Conservation (phyloP, 257 asterid genomes). For the Solanum dulcamara region DNA sequence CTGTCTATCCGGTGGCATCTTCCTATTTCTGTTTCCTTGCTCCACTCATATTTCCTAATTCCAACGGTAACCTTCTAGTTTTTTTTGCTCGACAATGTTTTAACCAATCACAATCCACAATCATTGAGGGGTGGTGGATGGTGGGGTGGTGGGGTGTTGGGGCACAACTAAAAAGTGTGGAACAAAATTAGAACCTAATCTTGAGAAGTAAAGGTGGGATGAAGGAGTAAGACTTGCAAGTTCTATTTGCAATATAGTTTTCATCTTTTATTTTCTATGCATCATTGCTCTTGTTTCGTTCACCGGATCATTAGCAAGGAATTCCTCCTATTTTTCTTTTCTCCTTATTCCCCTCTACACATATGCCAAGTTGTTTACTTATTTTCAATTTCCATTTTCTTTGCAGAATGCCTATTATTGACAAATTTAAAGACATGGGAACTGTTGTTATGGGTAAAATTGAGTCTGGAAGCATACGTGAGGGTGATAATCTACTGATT, state of each 20-base stretch:
- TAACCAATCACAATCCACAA: background rate
- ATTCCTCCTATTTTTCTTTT: background rate
- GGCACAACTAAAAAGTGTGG: background rate
- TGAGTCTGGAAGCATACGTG: conserved; percentile 85
- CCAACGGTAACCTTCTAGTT: background rate
- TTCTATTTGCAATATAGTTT: background rate
- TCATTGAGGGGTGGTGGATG: background rate
- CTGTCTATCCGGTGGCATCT: background rate
- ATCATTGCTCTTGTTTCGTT: background rate
- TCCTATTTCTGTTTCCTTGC: background rate
- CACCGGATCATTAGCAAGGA: background rate
- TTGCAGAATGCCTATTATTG: conserved; percentile 79
- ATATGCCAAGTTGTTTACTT: background rate
- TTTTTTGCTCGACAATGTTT: background rate
- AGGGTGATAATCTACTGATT: conserved; percentile 71
- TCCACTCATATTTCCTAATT: background rate
- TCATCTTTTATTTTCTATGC: background rate
- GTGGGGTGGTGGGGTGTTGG: no score
- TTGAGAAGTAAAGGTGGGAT: background rate
- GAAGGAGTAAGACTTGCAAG: background rate
- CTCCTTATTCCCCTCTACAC: background rate
- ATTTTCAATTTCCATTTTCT: background rate
- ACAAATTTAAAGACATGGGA: conserved; percentile 97
- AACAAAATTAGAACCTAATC: background rate
- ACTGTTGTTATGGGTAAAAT: conserved; percentile 98